phyloP scores from a whole-genome alignment of 257 asterid species.

The Capsicum baccatum region DNA sequence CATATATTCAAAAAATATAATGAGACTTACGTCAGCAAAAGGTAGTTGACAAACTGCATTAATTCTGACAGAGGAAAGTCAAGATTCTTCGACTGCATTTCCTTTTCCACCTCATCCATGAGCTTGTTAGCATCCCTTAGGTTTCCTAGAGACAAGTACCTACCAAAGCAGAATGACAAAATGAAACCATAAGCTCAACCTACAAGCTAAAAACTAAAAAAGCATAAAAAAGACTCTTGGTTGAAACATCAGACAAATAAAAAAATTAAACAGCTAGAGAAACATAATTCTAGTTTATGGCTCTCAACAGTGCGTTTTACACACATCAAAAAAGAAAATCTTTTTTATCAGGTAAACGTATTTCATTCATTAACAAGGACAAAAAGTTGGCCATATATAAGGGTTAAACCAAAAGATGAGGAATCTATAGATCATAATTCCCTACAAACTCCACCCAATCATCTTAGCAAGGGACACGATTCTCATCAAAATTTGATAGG shows the following conservation, averaged over 20 bases:
- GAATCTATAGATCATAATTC: no score
- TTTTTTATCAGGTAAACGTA: no score
- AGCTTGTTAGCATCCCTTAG: conserved; percentile 91
- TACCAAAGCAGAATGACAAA: conserved; percentile 32
- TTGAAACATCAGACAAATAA: not conserved
- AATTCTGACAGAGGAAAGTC: conserved; percentile 79
- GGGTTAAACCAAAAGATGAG: no score
- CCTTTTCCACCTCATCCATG: conserved; percentile 77
- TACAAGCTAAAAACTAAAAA: not conserved
- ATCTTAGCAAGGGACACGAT: no score
- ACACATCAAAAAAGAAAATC: not conserved
- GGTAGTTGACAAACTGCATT: conserved; percentile 75
- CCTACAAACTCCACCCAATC: no score
- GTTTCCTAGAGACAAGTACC: conserved; percentile 91
- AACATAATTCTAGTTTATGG: not conserved
- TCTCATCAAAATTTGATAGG: not conserved
- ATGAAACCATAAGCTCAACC: not conserved
- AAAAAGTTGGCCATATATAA: no score
- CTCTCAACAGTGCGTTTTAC: not conserved
- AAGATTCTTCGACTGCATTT: conserved; percentile 58
- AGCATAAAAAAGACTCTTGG: not conserved
- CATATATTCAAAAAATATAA: conserved; percentile 14
- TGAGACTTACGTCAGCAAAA: conserved; percentile 72
- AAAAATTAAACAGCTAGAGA: not conserved
- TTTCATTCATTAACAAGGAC: no score